Conservation (phyloP, 2,329 filamentous ascomycete species). For the Metarhizium rileyi region DNA sequence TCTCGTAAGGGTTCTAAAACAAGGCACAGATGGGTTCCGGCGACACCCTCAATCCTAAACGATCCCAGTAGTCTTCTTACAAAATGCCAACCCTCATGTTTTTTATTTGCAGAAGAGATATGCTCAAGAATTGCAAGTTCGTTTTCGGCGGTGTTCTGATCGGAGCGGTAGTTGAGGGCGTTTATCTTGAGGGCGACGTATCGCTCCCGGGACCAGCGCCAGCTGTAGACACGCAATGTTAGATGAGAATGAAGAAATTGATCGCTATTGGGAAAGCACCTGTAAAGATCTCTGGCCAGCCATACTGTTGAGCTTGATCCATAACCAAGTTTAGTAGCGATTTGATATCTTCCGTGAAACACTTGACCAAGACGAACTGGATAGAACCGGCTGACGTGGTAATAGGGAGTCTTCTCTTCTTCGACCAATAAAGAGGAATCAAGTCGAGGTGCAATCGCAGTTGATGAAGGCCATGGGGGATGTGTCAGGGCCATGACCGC, state of each 20-base stretch:
- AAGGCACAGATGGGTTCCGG: conserved; percentile 11
- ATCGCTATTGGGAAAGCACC: conserved; percentile 3
- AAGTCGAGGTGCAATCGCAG: conserved; percentile 9
- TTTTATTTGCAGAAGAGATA: conserved; percentile 6
- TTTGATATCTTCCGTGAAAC: conserved; percentile 11
- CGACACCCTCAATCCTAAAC: conserved; percentile 7
- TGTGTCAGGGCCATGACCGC: background rate
- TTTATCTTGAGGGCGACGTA: conserved; percentile 16
- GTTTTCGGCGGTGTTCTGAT: conserved; percentile 4
- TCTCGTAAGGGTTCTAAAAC: conserved; percentile 14
- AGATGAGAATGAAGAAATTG: background rate
- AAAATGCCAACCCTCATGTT: conserved; percentile 13
- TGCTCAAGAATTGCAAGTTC: conserved; percentile 11
- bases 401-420: conserved; percentile 12
- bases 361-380: conserved; percentile 10
- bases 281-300: conserved; percentile 13
- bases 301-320: conserved; percentile 15
- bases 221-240: conserved; percentile 6
- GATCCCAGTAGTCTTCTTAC: conserved; percentile 10
- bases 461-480: conserved; percentile 1
- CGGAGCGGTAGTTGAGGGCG: background rate
- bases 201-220: conserved; percentile 13
- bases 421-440: conserved; percentile 7
- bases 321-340: conserved; percentile 14
- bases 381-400: conserved; percentile 10